Evolutionary conservation across 768 basidiomycete genomes (phyloP), one percentile per base, ranked within the genome.

Genomic region (Leccinum disarticulatum): DNA sequence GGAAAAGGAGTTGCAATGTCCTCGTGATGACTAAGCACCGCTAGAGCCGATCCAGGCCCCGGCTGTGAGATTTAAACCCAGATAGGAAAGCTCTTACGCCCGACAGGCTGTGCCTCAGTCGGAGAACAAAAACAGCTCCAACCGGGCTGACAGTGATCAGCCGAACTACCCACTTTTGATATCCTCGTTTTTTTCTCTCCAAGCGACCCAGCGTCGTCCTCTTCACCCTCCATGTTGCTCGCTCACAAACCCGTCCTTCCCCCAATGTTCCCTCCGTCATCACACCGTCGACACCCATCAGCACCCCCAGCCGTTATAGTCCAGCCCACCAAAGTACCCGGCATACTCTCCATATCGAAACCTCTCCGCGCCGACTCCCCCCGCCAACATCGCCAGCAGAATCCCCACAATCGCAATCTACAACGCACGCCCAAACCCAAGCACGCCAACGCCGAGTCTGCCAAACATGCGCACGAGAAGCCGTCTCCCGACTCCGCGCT

Each of bases 311-410:
- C 84, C 36, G 82, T 87, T 66, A 79, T 86, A 61, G 84, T 88
- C 4, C 87, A 88, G 70, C 84, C 90, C 3, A 89, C 90, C 13
- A 81, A 81, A 56, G 88, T 84, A 0, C 90, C 89, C 0, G 90
- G 90, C 69, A 80, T 91, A 9, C 81, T 91, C 54, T 82, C 85
- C 52, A 79, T 91, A 53, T 83, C 87, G 56, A 87, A 85, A 78
- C 85, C 85, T 13, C 55, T 47, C 49, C 74, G 74, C 36, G 68
- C 71, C 52, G 68, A 71, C 6, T 61, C 70, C 0, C 75, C 73
- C 7, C 74, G 76, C 49, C 74, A 72, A 28, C 76, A 77, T 54
- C 77, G 71, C 0, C 69, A 73, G 28, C 77, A 76, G 43, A 46
- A n/a, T 57, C 65, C 69, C 31, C 74, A 75, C 36, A 61, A 75